Conservation (phyloP, 2,329 filamentous ascomycete species). For the Cercospora sp. region DNA sequence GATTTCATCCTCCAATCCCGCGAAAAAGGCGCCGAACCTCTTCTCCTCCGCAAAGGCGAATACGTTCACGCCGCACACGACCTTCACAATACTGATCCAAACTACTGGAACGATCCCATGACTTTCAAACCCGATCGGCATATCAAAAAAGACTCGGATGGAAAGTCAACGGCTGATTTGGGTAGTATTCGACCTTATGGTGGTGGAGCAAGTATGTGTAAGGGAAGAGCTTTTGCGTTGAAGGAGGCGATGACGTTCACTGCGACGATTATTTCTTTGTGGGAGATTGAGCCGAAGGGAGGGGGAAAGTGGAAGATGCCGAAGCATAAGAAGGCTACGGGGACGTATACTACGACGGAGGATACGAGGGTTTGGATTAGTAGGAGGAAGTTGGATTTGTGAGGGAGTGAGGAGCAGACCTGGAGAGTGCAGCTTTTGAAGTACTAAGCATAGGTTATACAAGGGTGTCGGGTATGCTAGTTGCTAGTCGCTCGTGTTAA, state of each 20-base stretch:
- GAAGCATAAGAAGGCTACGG: slow-evolving; percentile 49
- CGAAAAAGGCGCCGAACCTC: slow-evolving; percentile 38
- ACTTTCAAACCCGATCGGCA: slow-evolving; percentile 39
- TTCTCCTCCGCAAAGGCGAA: slow-evolving; percentile 39
- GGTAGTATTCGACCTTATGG: slow-evolving; percentile 50
- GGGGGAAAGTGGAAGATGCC: slow-evolving; percentile 55
- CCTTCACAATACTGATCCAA: slow-evolving; percentile 41
- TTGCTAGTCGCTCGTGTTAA: no score
- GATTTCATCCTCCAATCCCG: slow-evolving; percentile 40
- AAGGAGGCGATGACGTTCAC: slow-evolving; percentile 53
- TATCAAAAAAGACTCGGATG: slow-evolving; percentile 35
- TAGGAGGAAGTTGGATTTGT: slow-evolving; percentile 24
- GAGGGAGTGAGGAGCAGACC: no score
- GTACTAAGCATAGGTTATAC: no score
- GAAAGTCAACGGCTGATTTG: slow-evolving; percentile 40
- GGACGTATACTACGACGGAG: slow-evolving; percentile 52
- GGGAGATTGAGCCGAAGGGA: slow-evolving; percentile 55
- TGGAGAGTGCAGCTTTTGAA: no score
- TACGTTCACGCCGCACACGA: slow-evolving; percentile 42
- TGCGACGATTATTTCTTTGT: slow-evolving; percentile 56
- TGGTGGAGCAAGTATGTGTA: slow-evolving; percentile 51
- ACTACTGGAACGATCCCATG: slow-evolving; percentile 37
- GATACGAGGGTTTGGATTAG: slow-evolving; percentile 58
- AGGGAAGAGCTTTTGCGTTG: slow-evolving; percentile 54
- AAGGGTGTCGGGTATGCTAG: no score